Base-by-base conservation (phyloP, 2,329 filamentous ascomycete species). In the Ascochyta rabiei region DNA sequence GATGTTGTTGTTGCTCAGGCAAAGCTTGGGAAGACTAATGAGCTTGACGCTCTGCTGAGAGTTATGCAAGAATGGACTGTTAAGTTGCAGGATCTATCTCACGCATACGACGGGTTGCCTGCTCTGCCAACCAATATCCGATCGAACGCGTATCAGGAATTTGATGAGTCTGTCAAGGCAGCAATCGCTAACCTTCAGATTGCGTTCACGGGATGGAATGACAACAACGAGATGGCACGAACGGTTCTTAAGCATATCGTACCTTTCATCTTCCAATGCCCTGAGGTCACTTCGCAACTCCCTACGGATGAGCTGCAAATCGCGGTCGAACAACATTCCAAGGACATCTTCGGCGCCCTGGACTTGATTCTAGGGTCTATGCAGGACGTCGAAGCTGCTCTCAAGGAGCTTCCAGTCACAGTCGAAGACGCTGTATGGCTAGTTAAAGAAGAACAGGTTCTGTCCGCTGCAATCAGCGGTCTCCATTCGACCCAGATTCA, bases 281-380 rank as follows among this genome's bases (percentile, higher is more conserved):
- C 62, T 9, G 18, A 58, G 7, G n/a, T 46, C 33, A 33, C 46
- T 15, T 18, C 28, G 30, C 30, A 35, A 3, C 34, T 18, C 2
- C 47, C 44, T 9, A 49, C 57, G 2, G 38, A 59, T 1, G 42
- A 59, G 6, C 10, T 51, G 18, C 56, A 43, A 18, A 23, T 62
- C 23, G 59, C 53, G 5, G 16, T 72, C 6, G 67, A 81, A 16
- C 70, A 75, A 0, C 82, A 92, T 39, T 83, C 86, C 37, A 75
- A 81, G 13, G 78, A 81, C 3, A 74, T 91, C 1, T 83, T 90
- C 33, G 82, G 76, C 1, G 79, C 89, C n/a, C 84, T 88, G 41
- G 90, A 96, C 73, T 84, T 85, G 44, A 84, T 93, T 24, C 85
- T 97, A 2, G 89, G 93, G 31, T 88, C 89, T 1, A 82, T 96